Evolutionary conservation across 805 yeast species (phyloP).

Genomic region (Scheffersomyces coipomensis): DNA sequence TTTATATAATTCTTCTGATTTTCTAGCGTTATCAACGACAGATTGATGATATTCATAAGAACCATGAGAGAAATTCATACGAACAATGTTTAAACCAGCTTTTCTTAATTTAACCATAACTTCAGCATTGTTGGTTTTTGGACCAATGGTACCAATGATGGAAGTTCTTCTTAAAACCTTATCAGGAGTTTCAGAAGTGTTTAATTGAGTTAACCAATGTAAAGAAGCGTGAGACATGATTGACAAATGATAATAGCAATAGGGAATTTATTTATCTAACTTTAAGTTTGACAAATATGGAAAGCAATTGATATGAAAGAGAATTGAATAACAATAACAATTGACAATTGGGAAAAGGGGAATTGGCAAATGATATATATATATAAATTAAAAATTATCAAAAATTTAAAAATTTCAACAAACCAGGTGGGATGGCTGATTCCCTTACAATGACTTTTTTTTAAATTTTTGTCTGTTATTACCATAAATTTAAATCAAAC

Average conservation of each 20-base stretch:
- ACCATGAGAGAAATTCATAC: conserved; percentile 99
- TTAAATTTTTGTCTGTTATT: no score
- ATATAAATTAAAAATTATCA: no score
- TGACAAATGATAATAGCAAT: background rate
- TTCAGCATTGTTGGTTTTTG: conserved; percentile 92
- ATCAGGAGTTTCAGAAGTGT: conserved; percentile 73
- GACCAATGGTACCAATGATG: conserved; percentile 98
- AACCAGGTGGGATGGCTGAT: no score
- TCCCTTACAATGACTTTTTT: no score
- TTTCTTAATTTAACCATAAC: conserved; percentile 82
- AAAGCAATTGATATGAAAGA: no score
- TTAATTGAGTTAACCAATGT: conserved; percentile 81
- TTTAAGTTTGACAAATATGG: no score
- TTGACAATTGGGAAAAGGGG: no score
- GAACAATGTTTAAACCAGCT: conserved; percentile 96
- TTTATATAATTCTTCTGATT: conserved; percentile 83
- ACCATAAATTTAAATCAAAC: no score
- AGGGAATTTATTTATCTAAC: background rate
- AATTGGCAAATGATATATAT: no score
- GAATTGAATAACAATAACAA: no score
- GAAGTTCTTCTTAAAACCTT: conserved; percentile 87
- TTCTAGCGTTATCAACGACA: conserved; percentile 94
- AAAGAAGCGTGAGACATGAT: conserved; percentile 48
- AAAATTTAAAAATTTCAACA: no score
- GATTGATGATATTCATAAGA: conserved; percentile 96